Conservation (phyloP, 169 alveolate genomes). For the Blepharisma undulans region DNA sequence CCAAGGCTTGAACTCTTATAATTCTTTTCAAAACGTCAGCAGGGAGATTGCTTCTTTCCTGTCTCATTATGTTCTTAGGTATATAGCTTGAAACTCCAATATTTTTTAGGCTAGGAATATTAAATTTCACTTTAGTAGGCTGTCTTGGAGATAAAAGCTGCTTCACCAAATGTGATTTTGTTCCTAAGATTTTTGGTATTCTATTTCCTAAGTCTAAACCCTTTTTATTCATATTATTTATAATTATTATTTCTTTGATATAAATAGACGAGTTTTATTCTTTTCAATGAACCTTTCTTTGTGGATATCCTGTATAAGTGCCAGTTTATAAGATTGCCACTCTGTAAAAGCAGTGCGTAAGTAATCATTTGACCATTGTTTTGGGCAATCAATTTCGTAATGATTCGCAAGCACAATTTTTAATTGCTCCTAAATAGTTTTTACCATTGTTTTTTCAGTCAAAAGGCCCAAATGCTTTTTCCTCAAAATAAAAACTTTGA, state of each 20-base stretch:
- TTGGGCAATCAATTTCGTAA: constrained; percentile 35
- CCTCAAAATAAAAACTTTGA: constrained; percentile 11
- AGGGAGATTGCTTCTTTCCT: constrained; percentile 23
- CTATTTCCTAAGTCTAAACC: neutral
- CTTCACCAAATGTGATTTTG: neutral
- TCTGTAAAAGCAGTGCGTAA: neutral
- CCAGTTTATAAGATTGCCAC: constrained; percentile 2
- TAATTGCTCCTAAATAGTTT: neutral
- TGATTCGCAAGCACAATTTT: neutral
- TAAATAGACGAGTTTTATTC: neutral
- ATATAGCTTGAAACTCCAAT: neutral
- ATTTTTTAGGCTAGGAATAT: neutral
- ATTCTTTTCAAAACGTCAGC: neutral
- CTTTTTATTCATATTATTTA: neutral
- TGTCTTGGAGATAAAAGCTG: neutral
- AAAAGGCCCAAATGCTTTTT: neutral
- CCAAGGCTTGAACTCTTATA: neutral
- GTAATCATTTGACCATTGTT: neutral
- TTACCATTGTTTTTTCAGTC: neutral
- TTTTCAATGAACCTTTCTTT: neutral
- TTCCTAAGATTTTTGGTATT: neutral
- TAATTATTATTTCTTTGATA: neutral
- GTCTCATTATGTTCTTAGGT: neutral
- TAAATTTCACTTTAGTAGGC: neutral
- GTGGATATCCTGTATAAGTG: neutral